Evolutionary conservation across 768 basidiomycete genomes (phyloP), one percentile per base, ranked within the genome.

Genomic region (Tylopilus rubrobrunneus): DNA sequence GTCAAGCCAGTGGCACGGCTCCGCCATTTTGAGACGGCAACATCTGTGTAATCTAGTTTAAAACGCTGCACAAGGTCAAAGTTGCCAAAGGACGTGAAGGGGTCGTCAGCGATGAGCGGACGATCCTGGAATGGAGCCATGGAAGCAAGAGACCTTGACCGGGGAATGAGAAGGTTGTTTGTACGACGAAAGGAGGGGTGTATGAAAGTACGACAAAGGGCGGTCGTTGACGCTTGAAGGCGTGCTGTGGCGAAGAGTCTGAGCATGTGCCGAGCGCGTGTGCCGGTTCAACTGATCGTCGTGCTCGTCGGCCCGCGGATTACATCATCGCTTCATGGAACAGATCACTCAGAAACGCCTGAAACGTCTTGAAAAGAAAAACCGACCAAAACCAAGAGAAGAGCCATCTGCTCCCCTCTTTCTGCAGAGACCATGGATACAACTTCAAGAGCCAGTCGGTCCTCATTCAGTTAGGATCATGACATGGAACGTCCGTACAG

Each of bases 1-100:
- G 82, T 89, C 54, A 98, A 73, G n/a, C 95, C 95, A 29, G 92
- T 92, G 47, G 81, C 79, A 56, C 87, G 79, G 60, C 92, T 95
- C 64, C 81, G 80, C 91, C 92, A 97, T 71, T 93, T 96, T 9
- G 89, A 89, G 42, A 96, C 77, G 17, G 76, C 76, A 40, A 95
- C 83, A 55, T 93, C 90, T 10, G 87, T 75, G 50, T 85, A 92
- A 59, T 86, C 85, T 43, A 94, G 75, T 62, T 87, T 83, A 64
- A 92, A 73, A 19, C 80, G 78, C 65, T 85, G 86, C 53, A 94
- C 72, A 37, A 93, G 79, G 71, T 96, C 90, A 65, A 92, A 96
- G 67, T 93, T 89, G 46, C 87, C 90, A 62, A 79, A 83, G 21
- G 72, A 68, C 59, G 79, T 53, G 39, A 45, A 53, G 17, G 50